A percentile compares a stretch with the other conserved stretches of the same genome.
phyloP scores from a whole-genome alignment of 306 rosid genomes.

The cucumber (Cucumis sativus) region Cucumber_9930_V3 NC_026658.2:15156001-15156500 shows the following conservation, averaged over 20 bases:
- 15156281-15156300: not conserved
- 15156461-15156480: too few relatives aligned
- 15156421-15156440: too few relatives aligned
- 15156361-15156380: too few relatives aligned
- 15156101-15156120: not conserved
- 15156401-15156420: too few relatives aligned
- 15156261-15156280: not conserved
- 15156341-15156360: not conserved
- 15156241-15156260: not conserved
- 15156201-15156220: slow-evolving; percentile 45
- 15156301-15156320: not conserved
- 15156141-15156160: slow-evolving; percentile 28
- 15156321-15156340: not conserved
- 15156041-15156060: not conserved
- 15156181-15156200: slow-evolving; percentile 37
- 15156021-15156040: not conserved
- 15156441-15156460: too few relatives aligned
- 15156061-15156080: slow-evolving; percentile 24
- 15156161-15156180: slow-evolving; percentile 33
- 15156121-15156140: slow-evolving; percentile 4
- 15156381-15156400: too few relatives aligned
- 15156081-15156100: slow-evolving; percentile 34
- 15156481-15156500: too few relatives aligned
- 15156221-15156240: not conserved
- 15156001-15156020: too few relatives aligned